phyloP scores from a whole-genome alignment of 2,329 filamentous ascomycete species.

The Curvularia lunata region DNA sequence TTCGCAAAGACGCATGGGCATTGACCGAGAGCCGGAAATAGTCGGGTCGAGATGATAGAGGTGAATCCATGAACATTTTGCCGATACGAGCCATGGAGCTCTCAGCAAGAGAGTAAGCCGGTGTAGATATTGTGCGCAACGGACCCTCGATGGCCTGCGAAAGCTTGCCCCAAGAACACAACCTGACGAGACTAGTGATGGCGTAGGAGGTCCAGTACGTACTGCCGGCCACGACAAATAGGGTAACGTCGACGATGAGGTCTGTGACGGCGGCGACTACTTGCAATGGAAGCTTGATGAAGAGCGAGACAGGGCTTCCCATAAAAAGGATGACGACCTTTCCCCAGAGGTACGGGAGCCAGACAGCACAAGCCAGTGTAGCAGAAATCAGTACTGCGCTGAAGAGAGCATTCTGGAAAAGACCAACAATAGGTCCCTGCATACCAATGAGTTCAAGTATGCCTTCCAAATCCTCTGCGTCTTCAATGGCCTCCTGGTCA shows the following conservation, averaged over 20 bases:
- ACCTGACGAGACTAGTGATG: constrained; percentile 31
- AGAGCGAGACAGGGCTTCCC: constrained; percentile 74
- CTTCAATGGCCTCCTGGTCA: constrained; percentile 73
- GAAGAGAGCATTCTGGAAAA: constrained; percentile 95
- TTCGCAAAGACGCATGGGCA: constrained; percentile 47
- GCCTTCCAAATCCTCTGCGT: constrained; percentile 93
- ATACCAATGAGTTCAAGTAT: constrained; percentile 96
- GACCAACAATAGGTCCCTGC: constrained; percentile 86
- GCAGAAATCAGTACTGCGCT: constrained; percentile 85
- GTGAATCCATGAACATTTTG: constrained; percentile 36
- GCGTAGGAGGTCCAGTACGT: constrained; percentile 49
- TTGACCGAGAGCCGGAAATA: constrained; percentile 47
- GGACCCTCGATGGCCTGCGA: constrained; percentile 25
- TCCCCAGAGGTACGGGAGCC: constrained; percentile 90
- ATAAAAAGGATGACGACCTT: constrained; percentile 81
- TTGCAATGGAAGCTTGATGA: constrained; percentile 72
- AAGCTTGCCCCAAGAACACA: constrained; percentile 29
- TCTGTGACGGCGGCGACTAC: constrained; percentile 77
- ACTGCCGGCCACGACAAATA: constrained; percentile 67
- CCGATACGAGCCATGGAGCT: constrained; percentile 46
- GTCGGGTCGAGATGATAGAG: constrained; percentile 38
- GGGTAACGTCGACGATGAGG: constrained; percentile 74
- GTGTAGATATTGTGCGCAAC: constrained; percentile 33
- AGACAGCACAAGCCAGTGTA: constrained; percentile 84
- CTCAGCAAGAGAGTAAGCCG: constrained; percentile 43